Evolutionary conservation across 768 basidiomycete genomes (phyloP), one percentile per base, ranked within the genome.

Genomic region (Kwoniella dejecticola): DNA sequence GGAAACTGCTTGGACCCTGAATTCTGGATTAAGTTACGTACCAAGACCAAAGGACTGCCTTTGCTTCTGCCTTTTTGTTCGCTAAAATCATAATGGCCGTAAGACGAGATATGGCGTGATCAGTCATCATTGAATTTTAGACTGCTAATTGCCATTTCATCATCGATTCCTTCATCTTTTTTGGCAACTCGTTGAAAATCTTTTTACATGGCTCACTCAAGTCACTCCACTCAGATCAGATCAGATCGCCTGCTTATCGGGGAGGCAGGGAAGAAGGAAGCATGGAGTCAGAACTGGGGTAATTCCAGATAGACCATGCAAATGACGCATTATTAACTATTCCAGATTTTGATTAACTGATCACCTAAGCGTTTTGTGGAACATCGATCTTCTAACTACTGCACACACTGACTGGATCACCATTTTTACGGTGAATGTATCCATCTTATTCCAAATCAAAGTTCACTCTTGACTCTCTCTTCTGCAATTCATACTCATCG

Each of bases 81-180:
- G 13, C 44, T 17, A 17, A 8, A 48, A 23, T 8, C n/a, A n/a
- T n/a, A n/a, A n/a, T n/a, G 33, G 1, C 15, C 41, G 8, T 13
- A n/a, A 21, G 12, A 31, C 29, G 30, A 52, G 12, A n/a, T 55
- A 57, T 57, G 44, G 56, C 56, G 56, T 57, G 56, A 46, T 57
- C 45, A 46, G 44, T 46, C 52, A 29, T 54, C 52, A 31, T 57
- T 24, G 36, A 23, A n/a, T 57, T 57, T 57, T 48, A 12, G 2
- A 5, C 11, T 17, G 3, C 15, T 17, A 10, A 44, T 44, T 55
- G 42, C 6, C 11, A 4, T 55, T 30, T 40, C 13, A 19, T 21
- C 48, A 50, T 50, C 48, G 15, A 31, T 50, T 50, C 13, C 15
- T 12, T 30, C 19, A 19, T 44, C 30, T 17, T 7, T 12, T 24